A percentile compares a stretch with the other conserved stretches of the same genome.
Evolutionary conservation across 257 asterid species (phyloP).

Genomic region (Linderniella brevidens): DNA sequence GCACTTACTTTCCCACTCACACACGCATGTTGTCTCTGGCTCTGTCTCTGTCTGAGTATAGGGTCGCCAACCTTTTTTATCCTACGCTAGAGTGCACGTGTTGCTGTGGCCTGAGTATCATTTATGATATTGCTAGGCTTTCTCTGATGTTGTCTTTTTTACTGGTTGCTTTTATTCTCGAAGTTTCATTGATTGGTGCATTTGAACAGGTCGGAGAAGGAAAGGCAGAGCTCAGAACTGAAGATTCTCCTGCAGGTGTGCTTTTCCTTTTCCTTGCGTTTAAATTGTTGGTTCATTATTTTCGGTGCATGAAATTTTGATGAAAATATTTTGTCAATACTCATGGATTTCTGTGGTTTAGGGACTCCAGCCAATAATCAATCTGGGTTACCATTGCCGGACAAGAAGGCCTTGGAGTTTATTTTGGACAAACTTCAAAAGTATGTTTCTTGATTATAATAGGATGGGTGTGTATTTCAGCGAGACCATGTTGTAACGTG

Average conservation of each 20-base stretch:
- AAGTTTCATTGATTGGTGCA: too few species aligned
- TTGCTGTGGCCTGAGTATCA: slow-evolving; percentile 1
- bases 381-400: slow-evolving; percentile 47
- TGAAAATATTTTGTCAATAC: too few species aligned
- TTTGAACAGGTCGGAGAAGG: slow-evolving; percentile 50
- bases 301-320: too few species aligned
- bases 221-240: slow-evolving; percentile 28
- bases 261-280: slow-evolving; percentile 7
- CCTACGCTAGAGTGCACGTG: too few species aligned
- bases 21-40: slow-evolving; percentile 30
- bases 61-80: slow-evolving; percentile 15
- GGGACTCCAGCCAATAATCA: slow-evolving; percentile 48
- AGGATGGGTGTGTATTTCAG: background rate
- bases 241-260: slow-evolving; percentile 58
- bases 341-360: slow-evolving; percentile 11
- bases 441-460: slow-evolving; percentile 26
- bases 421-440: slow-evolving; percentile 92
- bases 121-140: slow-evolving; percentile 15
- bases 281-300: too few species aligned
- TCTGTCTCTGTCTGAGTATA: slow-evolving; percentile 25
- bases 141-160: slow-evolving; percentile 12
- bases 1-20: slow-evolving; percentile 17
- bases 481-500: slow-evolving; percentile 9
- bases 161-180: slow-evolving; percentile 12
- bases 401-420: slow-evolving; percentile 63